These are phyloP conservation scores for Kodamaea anthophila DNA, from an alignment of 1,139 yeast genomes.

Conservation along the genomic window DNA sequence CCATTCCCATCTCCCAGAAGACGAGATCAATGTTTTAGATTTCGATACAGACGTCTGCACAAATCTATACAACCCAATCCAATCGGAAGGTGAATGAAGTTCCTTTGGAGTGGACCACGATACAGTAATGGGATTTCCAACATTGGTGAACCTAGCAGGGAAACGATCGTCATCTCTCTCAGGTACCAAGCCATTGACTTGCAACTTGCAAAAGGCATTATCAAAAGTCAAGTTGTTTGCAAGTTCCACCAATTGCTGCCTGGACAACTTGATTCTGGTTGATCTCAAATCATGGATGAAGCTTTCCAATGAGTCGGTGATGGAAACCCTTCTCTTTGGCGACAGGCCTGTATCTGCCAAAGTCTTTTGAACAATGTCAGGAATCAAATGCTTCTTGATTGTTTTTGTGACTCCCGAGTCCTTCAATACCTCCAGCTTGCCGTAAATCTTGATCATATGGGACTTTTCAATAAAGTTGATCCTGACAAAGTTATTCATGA, in stretches of 20 bases:
- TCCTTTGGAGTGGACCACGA: slow-evolving; percentile 51
- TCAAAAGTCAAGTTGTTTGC: slow-evolving; percentile 38
- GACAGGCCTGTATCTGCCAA: slow-evolving; percentile 12
- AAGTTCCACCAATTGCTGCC: slow-evolving; percentile 35
- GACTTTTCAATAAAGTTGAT: slow-evolving; percentile 73
- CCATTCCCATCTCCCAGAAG: slow-evolving; percentile 69
- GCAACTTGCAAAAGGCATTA: slow-evolving; percentile 30
- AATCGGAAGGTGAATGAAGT: slow-evolving; percentile 46
- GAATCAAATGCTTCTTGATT: slow-evolving; percentile 45
- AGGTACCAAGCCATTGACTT: slow-evolving; percentile 16
- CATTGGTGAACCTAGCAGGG: slow-evolving; percentile 19
- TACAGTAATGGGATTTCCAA: slow-evolving; percentile 54
- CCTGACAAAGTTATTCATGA: slow-evolving; percentile 57
- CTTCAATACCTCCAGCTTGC: slow-evolving; percentile 52
- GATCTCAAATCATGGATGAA: slow-evolving; percentile 35
- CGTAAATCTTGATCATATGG: slow-evolving; percentile 76
- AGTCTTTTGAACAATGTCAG: slow-evolving; percentile 34
- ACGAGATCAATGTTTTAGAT: slow-evolving; percentile 54
- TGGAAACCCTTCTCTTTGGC: slow-evolving; percentile 19
- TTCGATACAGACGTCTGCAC: slow-evolving; percentile 57
- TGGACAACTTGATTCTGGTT: slow-evolving; percentile 27
- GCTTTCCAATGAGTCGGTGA: slow-evolving; percentile 37
- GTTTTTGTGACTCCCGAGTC: slow-evolving; percentile 69
- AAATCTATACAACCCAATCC: slow-evolving; percentile 76
- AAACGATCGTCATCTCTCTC: slow-evolving; percentile 7